Base-by-base conservation (phyloP, 169 alveolate species). In the Plasmodium gallinaceum region DNA sequence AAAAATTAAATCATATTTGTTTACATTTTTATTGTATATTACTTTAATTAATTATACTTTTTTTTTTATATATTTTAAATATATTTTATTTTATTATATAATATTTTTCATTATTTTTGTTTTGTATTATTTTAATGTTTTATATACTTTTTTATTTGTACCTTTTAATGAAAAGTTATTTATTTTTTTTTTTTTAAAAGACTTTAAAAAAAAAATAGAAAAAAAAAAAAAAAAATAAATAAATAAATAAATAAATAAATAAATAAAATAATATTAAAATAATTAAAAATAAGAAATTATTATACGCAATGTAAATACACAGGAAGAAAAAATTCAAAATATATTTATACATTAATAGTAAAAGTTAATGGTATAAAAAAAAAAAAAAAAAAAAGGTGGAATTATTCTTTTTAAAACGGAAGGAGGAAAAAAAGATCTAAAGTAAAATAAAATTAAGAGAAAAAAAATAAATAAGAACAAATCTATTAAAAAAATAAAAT, bases 381-480 rank as follows among this genome's bases (percentile, higher is more conserved):
- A 32, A 32, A 57, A 57, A 32, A 32, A 32, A 32, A 32, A 32
- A 32, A 32, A 57, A 57, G 18, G 66, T 0, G 32, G 2, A 0
- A 57, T 57, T 16, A 16, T 57, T 57, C 6, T 18, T 57, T 22
- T 14, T 26, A 57, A 57, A 57, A 57, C 6, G 1, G 5, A 16
- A 14, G 32, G 66, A 9, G 20, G 66, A 71, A 71, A 20, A 60
- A 71, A 71, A 71, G 68, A 32, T 1, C 39, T 32, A 32, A 32
- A 32, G 39, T 32, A 32, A 32, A 32, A 32, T 32, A 48, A 48
- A 48, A 48, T 12, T 10, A n/a, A 42, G 0, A 60, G 52, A 16
- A 18, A 20, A 71, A 58, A 24, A 18, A 24, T 48, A 71, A 20
- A 60, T 48, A 48, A 71, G 83, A 71, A 71, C 66, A 71, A 71